These are phyloP conservation scores for Grigorovia yakushimaensis DNA, from an alignment of 805 yeast species.

Conservation along the genomic window DNA sequence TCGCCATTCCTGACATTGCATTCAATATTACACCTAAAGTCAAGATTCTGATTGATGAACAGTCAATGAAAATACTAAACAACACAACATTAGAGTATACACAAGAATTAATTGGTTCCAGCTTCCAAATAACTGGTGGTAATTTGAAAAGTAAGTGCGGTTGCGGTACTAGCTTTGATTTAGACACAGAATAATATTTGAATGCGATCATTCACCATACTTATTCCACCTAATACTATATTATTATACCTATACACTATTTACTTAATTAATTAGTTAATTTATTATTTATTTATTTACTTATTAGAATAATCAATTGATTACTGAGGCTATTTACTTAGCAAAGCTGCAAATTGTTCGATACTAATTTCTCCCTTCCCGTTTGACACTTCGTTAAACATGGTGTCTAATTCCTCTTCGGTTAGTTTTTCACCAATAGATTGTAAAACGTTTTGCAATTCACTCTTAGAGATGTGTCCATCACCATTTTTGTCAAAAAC, in stretches of 20 bases:
- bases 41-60: slow-evolving; percentile 65
- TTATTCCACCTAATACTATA: no score
- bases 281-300: neutral
- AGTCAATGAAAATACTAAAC: slow-evolving; percentile 69
- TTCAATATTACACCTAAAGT: slow-evolving; percentile 37
- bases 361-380: slow-evolving; percentile 95
- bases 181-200: slow-evolving; percentile 31
- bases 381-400: slow-evolving; percentile 89
- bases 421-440: slow-evolving; percentile 93
- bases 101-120: slow-evolving; percentile 88
- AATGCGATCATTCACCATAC: no score
- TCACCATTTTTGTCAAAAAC: slow-evolving; percentile 95
- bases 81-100: slow-evolving; percentile 83
- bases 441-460: slow-evolving; percentile 88
- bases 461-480: slow-evolving; percentile 91
- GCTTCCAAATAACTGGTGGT: slow-evolving; percentile 88
- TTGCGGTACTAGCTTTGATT: slow-evolving; percentile 72
- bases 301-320: neutral
- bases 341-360: slow-evolving; percentile 84
- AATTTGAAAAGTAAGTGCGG: slow-evolving; percentile 77
- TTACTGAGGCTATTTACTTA: slow-evolving; percentile 45
- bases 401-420: slow-evolving; percentile 92
- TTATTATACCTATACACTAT: no score
- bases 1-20: slow-evolving; percentile 23
- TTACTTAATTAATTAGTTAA: neutral